phyloP scores from a whole-genome alignment of 169 alveolate species.

The Plasmodium inui region DNA sequence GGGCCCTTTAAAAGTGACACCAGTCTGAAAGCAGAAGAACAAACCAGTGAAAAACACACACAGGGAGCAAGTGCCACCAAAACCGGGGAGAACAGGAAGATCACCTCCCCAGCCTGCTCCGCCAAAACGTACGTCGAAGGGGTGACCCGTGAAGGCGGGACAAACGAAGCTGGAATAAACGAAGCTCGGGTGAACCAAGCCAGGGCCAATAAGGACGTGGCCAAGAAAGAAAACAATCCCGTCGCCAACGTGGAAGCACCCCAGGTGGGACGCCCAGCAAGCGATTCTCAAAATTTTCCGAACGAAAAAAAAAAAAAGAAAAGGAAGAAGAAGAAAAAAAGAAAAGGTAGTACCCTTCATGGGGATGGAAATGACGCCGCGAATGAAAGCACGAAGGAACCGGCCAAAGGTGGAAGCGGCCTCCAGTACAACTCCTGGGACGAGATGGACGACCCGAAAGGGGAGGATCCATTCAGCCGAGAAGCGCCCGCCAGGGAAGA shows the following conservation, averaged over 20 bases:
- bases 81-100: not conserved
- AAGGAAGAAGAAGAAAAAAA: not conserved
- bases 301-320: not conserved
- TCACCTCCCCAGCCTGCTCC: not conserved
- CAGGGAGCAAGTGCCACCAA: not conserved
- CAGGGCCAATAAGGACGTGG: not conserved
- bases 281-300: not conserved
- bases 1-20: not conserved
- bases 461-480: not conserved
- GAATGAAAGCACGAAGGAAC: not conserved
- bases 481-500: not conserved
- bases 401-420: not conserved
- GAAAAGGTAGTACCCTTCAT: not conserved
- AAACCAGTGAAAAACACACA: not conserved
- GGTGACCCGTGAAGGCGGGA: not conserved
- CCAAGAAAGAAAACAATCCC: not conserved
- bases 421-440: not conserved
- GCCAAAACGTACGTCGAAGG: not conserved
- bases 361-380: not conserved
- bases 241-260: not conserved
- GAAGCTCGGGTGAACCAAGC: not conserved
- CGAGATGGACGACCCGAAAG: conserved; percentile 1
- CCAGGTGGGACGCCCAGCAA: not conserved
- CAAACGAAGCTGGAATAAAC: not conserved
- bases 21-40: not conserved